Base-by-base conservation (phyloP, 352 stramenopile genomes). In the Aphanomyces invadans region DNA sequence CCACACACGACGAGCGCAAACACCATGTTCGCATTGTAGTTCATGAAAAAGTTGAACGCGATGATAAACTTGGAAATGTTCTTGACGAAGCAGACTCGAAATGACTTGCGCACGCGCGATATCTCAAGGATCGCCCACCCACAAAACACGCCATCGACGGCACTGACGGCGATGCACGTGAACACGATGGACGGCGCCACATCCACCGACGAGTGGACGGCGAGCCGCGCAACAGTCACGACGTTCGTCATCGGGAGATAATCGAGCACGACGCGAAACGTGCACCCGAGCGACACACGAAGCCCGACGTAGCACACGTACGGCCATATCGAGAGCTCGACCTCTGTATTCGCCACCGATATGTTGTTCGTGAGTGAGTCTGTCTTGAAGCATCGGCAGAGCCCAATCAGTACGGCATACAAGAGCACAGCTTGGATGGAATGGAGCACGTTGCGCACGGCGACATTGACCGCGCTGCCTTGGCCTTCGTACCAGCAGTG, bases 41-140 rank as follows among this genome's bases (percentile, higher is more conserved):
- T 51, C 36, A 82, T 75, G 28, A 82, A 80, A 29, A 82, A 52
- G 32, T 71, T 70, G 56, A 77, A 80, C 61, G 77, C 76, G 25
- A 73, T 79, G 65, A 79, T 77, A 3, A 73, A 59, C 1, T 72
- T 66, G 0, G 74, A 73, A 62, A 80, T 77, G 53, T 82, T 72
- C 17, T 71, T 68, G 23, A 82, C 59, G 29, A 80, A 82, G 3
- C 77, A 65, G 51, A 71, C 60, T 26, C 55, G 62, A 48, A 79
- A 82, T 2, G 74, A 69, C 25, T 32, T 44, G n/a, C 71, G 65
- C 11, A 72, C 70, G 17, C 68, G 73, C 19, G 52, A 63, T 21
- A 62, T 71, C 42, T 80, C 76, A 31, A 67, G 68, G 7, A 65
- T 62, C 2, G 72, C 64, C 25, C 74, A 55, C 0, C 17, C 23